These are phyloP conservation scores for Camelina hispida DNA, from an alignment of 345 rosid species.

Conservation along the genomic window DNA sequence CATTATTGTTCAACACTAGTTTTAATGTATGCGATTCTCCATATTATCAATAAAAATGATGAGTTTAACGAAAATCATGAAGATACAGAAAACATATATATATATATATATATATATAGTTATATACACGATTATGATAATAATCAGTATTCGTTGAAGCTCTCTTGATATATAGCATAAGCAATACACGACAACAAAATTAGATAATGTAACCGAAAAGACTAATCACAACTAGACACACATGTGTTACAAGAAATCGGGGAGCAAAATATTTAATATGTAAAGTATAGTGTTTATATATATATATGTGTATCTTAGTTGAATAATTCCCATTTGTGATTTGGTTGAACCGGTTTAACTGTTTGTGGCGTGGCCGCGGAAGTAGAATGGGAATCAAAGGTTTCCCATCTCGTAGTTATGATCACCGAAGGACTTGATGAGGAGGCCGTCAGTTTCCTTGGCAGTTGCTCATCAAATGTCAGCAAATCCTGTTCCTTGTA, in stretches of 20 bases:
- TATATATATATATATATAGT: no score
- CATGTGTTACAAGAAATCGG: background rate
- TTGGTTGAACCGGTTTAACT: slow-evolving; percentile 51
- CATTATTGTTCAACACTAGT: slow-evolving; percentile 27
- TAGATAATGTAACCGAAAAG: slow-evolving; percentile 6
- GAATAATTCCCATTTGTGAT: slow-evolving; percentile 78
- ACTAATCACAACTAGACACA: slow-evolving; percentile 25
- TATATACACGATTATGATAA: background rate
- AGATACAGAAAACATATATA: background rate
- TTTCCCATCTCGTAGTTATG: slow-evolving; percentile 87
- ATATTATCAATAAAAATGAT: background rate
- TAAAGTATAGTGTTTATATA: background rate
- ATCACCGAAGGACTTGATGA: slow-evolving; percentile 60
- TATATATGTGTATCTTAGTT: slow-evolving; percentile 34
- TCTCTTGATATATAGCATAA: background rate
- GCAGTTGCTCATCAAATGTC: slow-evolving; percentile 34
- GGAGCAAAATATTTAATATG: background rate
- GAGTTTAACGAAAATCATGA: background rate
- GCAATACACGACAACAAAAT: slow-evolving; percentile 6
- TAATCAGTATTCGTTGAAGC: background rate
- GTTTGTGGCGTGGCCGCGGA: slow-evolving; percentile 39
- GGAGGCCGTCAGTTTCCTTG: slow-evolving; percentile 47
- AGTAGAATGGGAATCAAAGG: slow-evolving; percentile 64
- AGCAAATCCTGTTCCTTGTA: slow-evolving; percentile 12
- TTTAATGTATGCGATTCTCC: slow-evolving; percentile 1